These are phyloP conservation scores for Aspergillus versicolor DNA, from an alignment of 2,329 filamentous ascomycete species.

Conservation along the genomic window DNA sequence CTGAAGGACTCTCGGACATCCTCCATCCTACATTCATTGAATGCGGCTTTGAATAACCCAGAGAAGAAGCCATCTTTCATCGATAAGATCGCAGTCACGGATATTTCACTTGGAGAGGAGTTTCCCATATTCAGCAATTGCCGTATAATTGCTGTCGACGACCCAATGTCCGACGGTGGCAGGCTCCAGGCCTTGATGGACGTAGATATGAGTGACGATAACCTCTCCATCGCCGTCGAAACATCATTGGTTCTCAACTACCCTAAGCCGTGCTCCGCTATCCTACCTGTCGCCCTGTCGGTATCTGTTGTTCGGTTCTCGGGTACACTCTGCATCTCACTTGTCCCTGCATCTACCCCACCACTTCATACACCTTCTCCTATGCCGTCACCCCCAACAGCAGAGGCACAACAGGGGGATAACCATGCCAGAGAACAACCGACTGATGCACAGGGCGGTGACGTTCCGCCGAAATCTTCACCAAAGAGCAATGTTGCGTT, in stretches of 20 bases:
- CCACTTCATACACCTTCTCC: constrained; percentile 36
- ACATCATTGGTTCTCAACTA: constrained; percentile 94
- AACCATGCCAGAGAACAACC: constrained; percentile 5
- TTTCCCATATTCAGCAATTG: constrained; percentile 99
- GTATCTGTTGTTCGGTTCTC: constrained; percentile 94
- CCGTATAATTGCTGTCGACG: constrained; percentile 79
- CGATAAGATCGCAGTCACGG: constrained; percentile 89
- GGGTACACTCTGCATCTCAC: constrained; percentile 88
- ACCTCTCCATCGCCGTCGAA: constrained; percentile 91
- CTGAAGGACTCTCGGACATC: constrained; percentile 62
- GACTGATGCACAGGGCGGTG: constrained; percentile 8
- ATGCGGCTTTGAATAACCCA: constrained; percentile 80
- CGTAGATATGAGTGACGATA: constrained; percentile 86
- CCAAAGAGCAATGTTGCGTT: constrained; percentile 86
- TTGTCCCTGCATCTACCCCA: constrained; percentile 66
- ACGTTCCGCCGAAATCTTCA: constrained; percentile 45
- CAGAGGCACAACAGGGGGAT: constrained; percentile 14
- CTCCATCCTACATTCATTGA: constrained; percentile 78
- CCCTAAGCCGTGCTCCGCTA: constrained; percentile 82
- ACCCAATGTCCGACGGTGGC: constrained; percentile 61
- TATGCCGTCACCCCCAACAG: constrained; percentile 28
- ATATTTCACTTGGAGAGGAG: constrained; percentile 91
- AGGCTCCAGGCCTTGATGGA: constrained; percentile 93
- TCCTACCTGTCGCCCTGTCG: constrained; percentile 85
- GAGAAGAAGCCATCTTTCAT: constrained; percentile 87